phyloP scores from a whole-genome alignment of 23 red algal genomes.

The Cyanidiococcus yangmingshanensis region DNA sequence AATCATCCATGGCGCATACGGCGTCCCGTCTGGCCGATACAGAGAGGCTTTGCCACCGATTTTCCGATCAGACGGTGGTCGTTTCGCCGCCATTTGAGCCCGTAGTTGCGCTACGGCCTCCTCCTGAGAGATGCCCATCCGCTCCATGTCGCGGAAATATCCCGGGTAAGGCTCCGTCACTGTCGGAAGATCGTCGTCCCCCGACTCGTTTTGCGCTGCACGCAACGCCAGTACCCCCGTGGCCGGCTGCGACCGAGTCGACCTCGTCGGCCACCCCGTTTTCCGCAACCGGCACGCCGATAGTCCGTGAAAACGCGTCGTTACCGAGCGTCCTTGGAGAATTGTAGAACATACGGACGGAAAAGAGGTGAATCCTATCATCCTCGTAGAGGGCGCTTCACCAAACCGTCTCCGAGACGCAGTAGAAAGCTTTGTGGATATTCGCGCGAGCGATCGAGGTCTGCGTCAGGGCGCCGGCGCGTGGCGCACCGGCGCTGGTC shows the following conservation, averaged over 20 bases:
- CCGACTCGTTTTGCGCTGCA: neutral
- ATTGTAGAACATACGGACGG: neutral
- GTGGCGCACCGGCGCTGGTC: too few relatives aligned
- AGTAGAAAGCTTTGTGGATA: too few relatives aligned
- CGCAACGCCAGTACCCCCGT: neutral
- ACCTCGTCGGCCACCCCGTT: neutral
- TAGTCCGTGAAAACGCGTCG: neutral
- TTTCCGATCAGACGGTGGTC: slow-evolving; percentile 28
- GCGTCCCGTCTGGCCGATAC: slow-evolving; percentile 63
- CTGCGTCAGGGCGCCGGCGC: too few relatives aligned
- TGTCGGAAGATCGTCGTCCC: neutral
- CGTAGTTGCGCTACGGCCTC: neutral
- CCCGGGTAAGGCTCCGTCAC: slow-evolving; percentile 32
- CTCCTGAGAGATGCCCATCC: slow-evolving; percentile 8
- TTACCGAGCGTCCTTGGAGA: neutral
- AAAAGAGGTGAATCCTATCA: neutral
- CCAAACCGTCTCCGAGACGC: too few relatives aligned
- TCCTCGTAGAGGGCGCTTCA: too few relatives aligned
- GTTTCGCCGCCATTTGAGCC: neutral
- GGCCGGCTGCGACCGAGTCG: neutral
- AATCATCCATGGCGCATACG: slow-evolving; percentile 93
- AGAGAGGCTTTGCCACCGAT: slow-evolving; percentile 71
- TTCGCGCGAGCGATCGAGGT: too few relatives aligned
- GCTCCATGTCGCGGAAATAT: slow-evolving; percentile 26
- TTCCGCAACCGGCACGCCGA: neutral